Evolutionary conservation across 768 basidiomycete genomes (phyloP), one percentile per base, ranked within the genome.

Genomic region (Boletus pseudo-olivaceus): DNA sequence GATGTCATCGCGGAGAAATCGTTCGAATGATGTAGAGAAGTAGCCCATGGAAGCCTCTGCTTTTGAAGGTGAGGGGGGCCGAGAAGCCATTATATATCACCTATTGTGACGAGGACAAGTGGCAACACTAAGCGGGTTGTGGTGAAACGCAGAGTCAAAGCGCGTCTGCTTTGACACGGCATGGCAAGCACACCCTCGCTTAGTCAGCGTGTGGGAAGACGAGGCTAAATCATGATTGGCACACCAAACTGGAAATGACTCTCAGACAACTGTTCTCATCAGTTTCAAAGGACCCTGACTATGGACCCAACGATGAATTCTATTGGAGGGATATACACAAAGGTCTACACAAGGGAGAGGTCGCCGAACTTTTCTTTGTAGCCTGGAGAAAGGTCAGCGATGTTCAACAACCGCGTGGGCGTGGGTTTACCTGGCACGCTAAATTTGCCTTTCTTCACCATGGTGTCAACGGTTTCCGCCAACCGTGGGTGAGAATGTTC

Each of bases 361-460:
- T 96, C 92, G 68, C 93, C 93, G 72, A 94, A 96, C 78, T 95
- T 95, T 82, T 96, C 93, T 80, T 90, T 87, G 84, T 91, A 91
- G 35, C 89, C 87, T 89, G 63, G 33, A 48, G 26, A 45, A 43
- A 53, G 38, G 37, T 61, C 32, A 54, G 58, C n/a, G 10, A 34
- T 17, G 27, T 33, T 44, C 30, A 17, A 17, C 23, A 23, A 17
- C 38, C 1, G 29, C 15, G 15, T 2, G 4, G 19, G 15, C 15
- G 15, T 19, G 15, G 15, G 17, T 78, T 50, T 69, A 87, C 94
- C 95, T 66, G 96, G 96, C 54, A 98, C 95, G 66, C 88, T 93
- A 88, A 93, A 97, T 78, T 98, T 97, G 74, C 95, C 95, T 78
- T 98, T 94, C 83, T 88, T 86, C 59, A 98, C 73, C 93, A 97